Conservation (phyloP, 2,329 filamentous ascomycete species). For the Diplocarpon rosae region DNA sequence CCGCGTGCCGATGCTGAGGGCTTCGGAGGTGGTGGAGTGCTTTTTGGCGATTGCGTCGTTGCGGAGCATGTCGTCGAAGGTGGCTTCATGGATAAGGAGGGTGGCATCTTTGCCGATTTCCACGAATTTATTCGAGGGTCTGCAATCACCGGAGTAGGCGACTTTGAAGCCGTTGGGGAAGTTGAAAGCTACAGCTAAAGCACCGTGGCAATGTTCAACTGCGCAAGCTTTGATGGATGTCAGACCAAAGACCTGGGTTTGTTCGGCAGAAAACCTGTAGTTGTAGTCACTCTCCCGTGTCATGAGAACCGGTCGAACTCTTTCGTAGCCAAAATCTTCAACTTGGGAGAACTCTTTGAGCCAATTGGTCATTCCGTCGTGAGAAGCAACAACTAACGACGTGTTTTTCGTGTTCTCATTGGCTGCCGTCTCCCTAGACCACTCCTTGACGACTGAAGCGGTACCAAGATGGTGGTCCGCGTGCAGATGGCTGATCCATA, state of each 20-base stretch:
- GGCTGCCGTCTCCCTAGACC: conserved; percentile 46
- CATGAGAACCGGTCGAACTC: conserved; percentile 23
- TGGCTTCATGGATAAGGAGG: conserved; percentile 88
- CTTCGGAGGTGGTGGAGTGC: conserved; percentile 82
- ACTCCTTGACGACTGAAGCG: conserved; percentile 69
- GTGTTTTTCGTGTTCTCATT: conserved; percentile 29
- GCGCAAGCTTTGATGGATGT: conserved; percentile 50
- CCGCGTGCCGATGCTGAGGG: conserved; percentile 59
- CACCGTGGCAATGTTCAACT: conserved; percentile 70
- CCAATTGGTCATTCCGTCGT: conserved; percentile 61
- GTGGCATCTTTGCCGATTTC: conserved; percentile 63
- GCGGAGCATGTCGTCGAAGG: conserved; percentile 77
- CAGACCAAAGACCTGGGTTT: conserved; percentile 48
- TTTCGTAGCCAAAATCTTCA: conserved; percentile 64
- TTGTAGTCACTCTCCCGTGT: conserved; percentile 12
- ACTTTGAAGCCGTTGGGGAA: conserved; percentile 75
- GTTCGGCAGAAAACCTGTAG: conserved; percentile 28
- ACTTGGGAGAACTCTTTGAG: conserved; percentile 69
- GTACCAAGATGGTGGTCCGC: conserved; percentile 92
- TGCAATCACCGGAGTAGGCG: conserved; percentile 89
- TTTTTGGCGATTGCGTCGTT: conserved; percentile 78
- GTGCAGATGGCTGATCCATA: conserved; percentile 93
- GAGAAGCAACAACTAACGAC: conserved; percentile 57
- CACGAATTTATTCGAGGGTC: conserved; percentile 62
- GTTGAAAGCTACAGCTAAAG: conserved; percentile 66